phyloP scores from a whole-genome alignment of 2,329 filamentous ascomycete genomes.

The Apiospora marii region DNA sequence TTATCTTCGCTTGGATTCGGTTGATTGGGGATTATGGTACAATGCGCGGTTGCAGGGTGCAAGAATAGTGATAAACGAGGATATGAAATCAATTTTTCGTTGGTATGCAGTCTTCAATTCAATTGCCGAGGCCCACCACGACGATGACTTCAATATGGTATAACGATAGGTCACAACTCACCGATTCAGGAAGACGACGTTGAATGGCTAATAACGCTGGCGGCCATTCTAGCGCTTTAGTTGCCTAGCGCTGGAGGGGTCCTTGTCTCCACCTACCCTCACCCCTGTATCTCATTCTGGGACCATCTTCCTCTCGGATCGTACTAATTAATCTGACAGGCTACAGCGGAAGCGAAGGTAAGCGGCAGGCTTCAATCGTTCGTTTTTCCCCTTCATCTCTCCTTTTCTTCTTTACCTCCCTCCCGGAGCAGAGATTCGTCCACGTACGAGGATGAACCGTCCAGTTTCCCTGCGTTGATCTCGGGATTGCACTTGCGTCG shows the following conservation, averaged over 20 bases:
- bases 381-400: not conserved
- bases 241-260: slow-evolving; percentile 10
- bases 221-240: not conserved
- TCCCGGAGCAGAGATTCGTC: not conserved
- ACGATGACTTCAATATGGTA: not conserved
- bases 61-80: not conserved
- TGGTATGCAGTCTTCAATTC: not conserved
- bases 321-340: not conserved
- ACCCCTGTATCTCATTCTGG: not conserved
- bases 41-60: not conserved
- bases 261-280: not conserved
- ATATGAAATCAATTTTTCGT: not conserved
- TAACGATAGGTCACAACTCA: not conserved
- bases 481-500: not conserved
- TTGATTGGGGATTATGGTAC: not conserved
- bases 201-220: not conserved
- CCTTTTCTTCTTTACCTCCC: not conserved
- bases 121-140: not conserved
- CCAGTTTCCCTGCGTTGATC: not conserved
- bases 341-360: not conserved
- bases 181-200: not conserved
- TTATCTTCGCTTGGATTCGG: not conserved
- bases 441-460: not conserved
- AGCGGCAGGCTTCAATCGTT: not conserved
- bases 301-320: not conserved